Evolutionary conservation across 1,284 basidiomycete genomes (phyloP), one percentile per base, ranked within the genome.

Genomic region (Heterobasidion parviporum): DNA sequence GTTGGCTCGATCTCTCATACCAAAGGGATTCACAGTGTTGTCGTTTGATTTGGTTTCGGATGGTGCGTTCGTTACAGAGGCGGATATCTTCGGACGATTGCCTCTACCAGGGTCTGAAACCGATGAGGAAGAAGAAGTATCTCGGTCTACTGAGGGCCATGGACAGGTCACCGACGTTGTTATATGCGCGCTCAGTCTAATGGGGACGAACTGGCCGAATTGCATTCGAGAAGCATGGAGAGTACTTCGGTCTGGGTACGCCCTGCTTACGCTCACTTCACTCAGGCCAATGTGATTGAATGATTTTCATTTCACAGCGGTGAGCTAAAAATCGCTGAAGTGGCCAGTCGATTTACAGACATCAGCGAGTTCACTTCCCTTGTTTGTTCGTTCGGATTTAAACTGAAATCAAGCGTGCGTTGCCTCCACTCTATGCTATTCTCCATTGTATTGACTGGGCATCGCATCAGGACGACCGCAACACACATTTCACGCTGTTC

Each of bases 141-240:
- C 12, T 12, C 38, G 3, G 38, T 3, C 12, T 41, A 52, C 51
- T n/a, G 59, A 60, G 14, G 81, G 82, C 16, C 74, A 80, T 60
- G 85, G 79, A n/a, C 82, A 91, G 60, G 70, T 97, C 6, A 92
- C 92, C 3, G 96, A 99, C 66, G 87, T 92, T 6, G 94, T 86
- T 1, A 87, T 99, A 33, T 99, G 94, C 68, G 93, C 94, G 46
- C 76, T 99, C 58, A 96, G 93, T 65, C 75, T 99, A 59, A 99
- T 99, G 97, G 92, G 93, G 41, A 92, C 87, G 9, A 98, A 99
- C 68, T 99, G 97, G 97, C 81, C 93, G 14, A 81, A 80, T 26
- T 94, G 93, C 68, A 79, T 98, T 41, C 78, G 89, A 35, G 96
- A 99, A 70, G 90, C 91, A 3, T 90, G 90, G 80, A 77, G 97